These are phyloP conservation scores for Perkinsus marinus DNA, from an alignment of 169 alveolate genomes.

Conservation along the genomic window DNA sequence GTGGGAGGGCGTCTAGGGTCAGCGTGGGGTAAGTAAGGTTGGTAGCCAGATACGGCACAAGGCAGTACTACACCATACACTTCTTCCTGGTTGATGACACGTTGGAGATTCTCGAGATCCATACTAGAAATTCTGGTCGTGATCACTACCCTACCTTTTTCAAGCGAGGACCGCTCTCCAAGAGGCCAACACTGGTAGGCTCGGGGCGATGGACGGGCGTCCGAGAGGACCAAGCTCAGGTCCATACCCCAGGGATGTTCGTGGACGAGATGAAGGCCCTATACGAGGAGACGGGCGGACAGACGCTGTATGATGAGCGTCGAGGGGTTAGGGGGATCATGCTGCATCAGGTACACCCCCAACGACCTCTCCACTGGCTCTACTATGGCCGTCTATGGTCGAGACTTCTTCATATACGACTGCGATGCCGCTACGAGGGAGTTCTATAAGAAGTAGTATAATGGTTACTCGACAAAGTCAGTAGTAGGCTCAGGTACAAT, in stretches of 20 bases:
- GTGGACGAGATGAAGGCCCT: neutral
- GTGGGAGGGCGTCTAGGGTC: neutral
- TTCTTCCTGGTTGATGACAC: slow-evolving; percentile 1
- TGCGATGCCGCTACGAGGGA: slow-evolving; percentile 59
- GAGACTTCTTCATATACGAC: slow-evolving; percentile 43
- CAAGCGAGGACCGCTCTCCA: neutral
- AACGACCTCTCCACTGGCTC: slow-evolving; percentile 49
- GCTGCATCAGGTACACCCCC: slow-evolving; percentile 31
- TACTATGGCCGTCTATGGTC: slow-evolving; percentile 41
- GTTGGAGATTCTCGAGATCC: neutral
- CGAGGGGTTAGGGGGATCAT: neutral
- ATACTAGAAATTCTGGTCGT: neutral
- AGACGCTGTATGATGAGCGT: neutral
- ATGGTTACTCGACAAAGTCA: slow-evolving; percentile 10
- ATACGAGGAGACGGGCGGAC: neutral
- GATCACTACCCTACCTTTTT: neutral
- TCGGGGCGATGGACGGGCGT: neutral
- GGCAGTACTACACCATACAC: slow-evolving; percentile 1
- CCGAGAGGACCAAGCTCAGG: neutral
- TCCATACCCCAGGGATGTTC: neutral
- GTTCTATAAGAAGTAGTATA: slow-evolving; percentile 45
- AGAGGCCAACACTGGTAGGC: neutral
- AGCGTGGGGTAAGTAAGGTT: neutral
- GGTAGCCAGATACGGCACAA: neutral
- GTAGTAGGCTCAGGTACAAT: neutral